These are phyloP conservation scores for Trypanosoma boissoni DNA, from an alignment of 208 protist species.

Conservation along the genomic window DNA sequence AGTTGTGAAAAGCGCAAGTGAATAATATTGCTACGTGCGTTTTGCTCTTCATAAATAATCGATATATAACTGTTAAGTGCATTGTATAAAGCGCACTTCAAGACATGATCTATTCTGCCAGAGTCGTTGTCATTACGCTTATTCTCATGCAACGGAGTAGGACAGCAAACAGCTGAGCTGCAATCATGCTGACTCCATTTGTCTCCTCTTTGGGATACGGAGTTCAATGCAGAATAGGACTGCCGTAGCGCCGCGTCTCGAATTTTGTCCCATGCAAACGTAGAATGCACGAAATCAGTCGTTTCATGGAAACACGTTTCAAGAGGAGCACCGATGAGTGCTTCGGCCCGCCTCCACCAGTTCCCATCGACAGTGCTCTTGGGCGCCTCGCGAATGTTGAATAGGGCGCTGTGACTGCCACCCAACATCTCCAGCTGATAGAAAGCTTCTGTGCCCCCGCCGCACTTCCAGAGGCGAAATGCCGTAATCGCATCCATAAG, in stretches of 20 bases:
- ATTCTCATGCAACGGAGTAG: background rate
- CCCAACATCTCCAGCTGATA: slow-evolving; percentile 4
- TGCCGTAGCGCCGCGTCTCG: too few species aligned
- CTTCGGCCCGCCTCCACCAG: background rate
- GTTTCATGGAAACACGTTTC: slow-evolving; percentile 8
- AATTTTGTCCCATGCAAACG: too few species aligned
- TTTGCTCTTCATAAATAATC: slow-evolving; percentile 10
- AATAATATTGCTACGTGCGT: background rate
- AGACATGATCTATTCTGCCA: background rate
- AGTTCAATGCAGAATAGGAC: too few species aligned
- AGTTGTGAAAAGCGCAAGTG: background rate
- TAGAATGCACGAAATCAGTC: too few species aligned
- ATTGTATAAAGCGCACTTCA: background rate
- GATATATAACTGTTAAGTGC: slow-evolving; percentile 5
- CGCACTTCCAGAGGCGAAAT: background rate
- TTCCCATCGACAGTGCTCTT: too few species aligned
- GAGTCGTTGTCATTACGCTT: background rate
- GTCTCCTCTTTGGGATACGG: too few species aligned
- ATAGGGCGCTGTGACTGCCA: background rate
- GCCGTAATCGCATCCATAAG: background rate
- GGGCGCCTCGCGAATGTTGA: background rate
- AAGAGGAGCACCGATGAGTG: background rate
- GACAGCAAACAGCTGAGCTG: too few species aligned
- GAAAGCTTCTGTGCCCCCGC: background rate
- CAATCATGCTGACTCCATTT: too few species aligned